These are phyloP conservation scores for Aspergillus sp. DNA, from an alignment of 2,329 filamentous ascomycete species.

Conservation along the genomic window DNA sequence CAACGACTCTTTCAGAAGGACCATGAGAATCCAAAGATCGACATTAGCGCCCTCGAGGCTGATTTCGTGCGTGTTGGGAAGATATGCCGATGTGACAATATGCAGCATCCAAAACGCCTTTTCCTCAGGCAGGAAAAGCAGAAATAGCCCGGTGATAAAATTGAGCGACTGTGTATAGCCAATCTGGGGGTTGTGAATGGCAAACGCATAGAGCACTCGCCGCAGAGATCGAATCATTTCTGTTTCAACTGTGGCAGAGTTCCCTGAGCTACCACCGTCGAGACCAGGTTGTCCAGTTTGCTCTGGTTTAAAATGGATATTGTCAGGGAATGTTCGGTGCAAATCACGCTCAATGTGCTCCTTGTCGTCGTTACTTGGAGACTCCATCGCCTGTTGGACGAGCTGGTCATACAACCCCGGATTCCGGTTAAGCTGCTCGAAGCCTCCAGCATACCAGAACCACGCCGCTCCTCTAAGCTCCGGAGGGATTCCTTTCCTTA, in stretches of 20 bases:
- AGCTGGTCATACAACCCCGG: constrained; percentile 74
- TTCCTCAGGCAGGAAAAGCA: constrained; percentile 89
- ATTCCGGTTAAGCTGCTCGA: constrained; percentile 72
- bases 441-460: constrained; percentile 94
- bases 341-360: constrained; percentile 94
- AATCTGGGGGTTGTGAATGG: constrained; percentile 84
- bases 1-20: constrained; percentile 75
- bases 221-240: constrained; percentile 78
- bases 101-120: constrained; percentile 91
- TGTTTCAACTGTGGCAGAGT: constrained; percentile 59
- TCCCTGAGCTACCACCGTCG: constrained; percentile 38
- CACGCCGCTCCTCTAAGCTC: constrained; percentile 94
- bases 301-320: constrained; percentile 80
- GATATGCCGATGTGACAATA: constrained; percentile 82
- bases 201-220: constrained; percentile 83
- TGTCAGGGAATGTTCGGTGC: constrained; percentile 92
- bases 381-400: constrained; percentile 64
- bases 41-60: constrained; percentile 90
- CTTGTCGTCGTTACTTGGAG: constrained; percentile 68
- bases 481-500: constrained; percentile 89
- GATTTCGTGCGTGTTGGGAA: constrained; percentile 89
- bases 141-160: constrained; percentile 84
- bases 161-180: constrained; percentile 97
- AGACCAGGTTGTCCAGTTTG: constrained; percentile 23
- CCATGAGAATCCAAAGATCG: constrained; percentile 91